phyloP scores from a whole-genome alignment of 371 early-diverging fungal genomes.

The Sporodiniella umbellata region DNA sequence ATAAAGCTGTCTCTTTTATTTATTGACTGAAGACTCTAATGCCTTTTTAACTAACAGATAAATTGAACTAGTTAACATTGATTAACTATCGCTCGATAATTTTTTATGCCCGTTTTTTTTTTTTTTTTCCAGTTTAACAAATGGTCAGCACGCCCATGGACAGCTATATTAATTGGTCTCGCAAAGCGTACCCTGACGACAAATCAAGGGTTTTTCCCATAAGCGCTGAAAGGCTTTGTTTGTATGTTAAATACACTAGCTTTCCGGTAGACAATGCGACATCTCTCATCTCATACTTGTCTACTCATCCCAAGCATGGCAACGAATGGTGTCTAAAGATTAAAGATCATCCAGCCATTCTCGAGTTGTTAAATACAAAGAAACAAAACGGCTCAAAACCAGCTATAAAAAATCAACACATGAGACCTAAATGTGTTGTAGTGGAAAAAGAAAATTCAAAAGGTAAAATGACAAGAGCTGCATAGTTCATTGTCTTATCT shows the following conservation, averaged over 20 bases:
- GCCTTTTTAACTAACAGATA: too few species aligned
- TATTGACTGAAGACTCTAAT: too few species aligned
- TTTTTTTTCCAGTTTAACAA: too few species aligned
- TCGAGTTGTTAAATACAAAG: neutral
- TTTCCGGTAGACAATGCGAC: neutral
- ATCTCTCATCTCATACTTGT: neutral
- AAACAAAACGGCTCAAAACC: neutral
- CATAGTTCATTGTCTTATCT: neutral
- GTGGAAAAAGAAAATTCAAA: neutral
- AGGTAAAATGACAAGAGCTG: too few species aligned
- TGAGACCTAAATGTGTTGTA: neutral
- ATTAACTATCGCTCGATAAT: too few species aligned
- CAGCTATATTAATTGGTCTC: neutral
- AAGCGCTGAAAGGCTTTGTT: neutral
- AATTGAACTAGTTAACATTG: too few species aligned
- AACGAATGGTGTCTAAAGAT: neutral
- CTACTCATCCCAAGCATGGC: neutral
- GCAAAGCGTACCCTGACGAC: neutral
- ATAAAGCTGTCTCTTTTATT: too few species aligned
- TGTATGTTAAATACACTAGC: neutral
- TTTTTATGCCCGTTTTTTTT: too few species aligned
- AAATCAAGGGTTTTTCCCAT: neutral
- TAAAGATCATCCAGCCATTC: neutral
- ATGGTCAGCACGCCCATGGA: neutral
- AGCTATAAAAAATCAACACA: too few species aligned